Evolutionary conservation across 23 red algal genomes (phyloP).

Genomic region (Pyropia yezoensis): DNA sequence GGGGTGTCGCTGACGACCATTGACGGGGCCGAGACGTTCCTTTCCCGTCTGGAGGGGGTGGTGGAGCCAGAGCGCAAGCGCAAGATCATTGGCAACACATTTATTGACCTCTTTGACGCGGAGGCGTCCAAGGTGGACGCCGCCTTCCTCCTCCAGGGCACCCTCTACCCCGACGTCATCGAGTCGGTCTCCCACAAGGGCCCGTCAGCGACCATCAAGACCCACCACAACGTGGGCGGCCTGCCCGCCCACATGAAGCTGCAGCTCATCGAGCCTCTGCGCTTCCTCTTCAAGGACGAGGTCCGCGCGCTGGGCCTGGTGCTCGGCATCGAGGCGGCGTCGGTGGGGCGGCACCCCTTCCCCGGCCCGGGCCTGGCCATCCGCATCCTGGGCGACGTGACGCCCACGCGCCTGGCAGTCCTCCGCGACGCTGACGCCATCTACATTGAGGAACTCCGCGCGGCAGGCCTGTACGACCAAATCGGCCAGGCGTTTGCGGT

Average conservation of each 20-base stretch:
- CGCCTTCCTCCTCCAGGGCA: conserved; percentile 86
- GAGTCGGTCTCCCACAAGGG: conserved; percentile 86
- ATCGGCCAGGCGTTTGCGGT: conserved; percentile 96
- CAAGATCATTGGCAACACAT: conserved; percentile 89
- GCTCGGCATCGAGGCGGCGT: conserved; percentile 70
- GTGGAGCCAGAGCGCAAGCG: conserved; percentile 89
- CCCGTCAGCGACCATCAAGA: conserved; percentile 95
- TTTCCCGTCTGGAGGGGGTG: conserved; percentile 50
- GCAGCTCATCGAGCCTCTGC: conserved; percentile 86
- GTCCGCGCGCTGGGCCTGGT: conserved; percentile 66
- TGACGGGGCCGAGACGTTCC: conserved; percentile 61
- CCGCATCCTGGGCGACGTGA: conserved; percentile 85
- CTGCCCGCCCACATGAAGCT: conserved; percentile 84
- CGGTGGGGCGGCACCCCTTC: conserved; percentile 87
- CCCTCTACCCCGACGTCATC: conserved; percentile 97
- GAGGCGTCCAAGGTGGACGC: conserved; percentile 61
- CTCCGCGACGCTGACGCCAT: conserved; percentile 85
- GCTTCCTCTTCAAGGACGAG: conserved; percentile 97
- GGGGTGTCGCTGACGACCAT: conserved; percentile 59
- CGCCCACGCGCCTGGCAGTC: conserved; percentile 35
- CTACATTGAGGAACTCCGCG: conserved; percentile 73
- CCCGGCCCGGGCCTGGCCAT: conserved; percentile 96
- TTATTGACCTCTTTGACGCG: conserved; percentile 85
- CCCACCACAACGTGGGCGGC: conserved; percentile 97
- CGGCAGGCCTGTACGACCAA: conserved; percentile 58